Conservation (phyloP, 148 eudicot species). For the Persicaria maculosa region DNA sequence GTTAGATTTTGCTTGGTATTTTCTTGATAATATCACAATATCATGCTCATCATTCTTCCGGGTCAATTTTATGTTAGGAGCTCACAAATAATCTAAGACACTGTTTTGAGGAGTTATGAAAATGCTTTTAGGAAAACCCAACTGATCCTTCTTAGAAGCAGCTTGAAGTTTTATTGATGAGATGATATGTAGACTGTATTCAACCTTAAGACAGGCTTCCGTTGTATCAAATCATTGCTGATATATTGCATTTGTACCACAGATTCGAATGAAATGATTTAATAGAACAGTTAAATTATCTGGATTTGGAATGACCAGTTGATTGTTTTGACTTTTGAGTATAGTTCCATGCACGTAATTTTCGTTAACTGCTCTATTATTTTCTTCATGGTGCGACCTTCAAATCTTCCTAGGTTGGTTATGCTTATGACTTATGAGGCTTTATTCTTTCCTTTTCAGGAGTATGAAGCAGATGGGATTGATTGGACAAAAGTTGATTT, state of each 20-base stretch:
- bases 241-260: not conserved
- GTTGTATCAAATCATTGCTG: not conserved
- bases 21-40: slow-evolving; percentile 38
- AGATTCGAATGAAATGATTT: not conserved
- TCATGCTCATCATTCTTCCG: not conserved
- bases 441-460: slow-evolving; percentile 36
- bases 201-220: not conserved
- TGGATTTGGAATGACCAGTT: not conserved
- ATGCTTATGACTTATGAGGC: not conserved
- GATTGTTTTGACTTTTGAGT: not conserved
- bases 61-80: not conserved
- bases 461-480: slow-evolving; percentile 85
- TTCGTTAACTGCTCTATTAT: not conserved
- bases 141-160: not conserved
- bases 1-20: slow-evolving; percentile 74
- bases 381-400: not conserved
- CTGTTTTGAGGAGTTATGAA: not conserved
- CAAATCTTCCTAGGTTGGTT: not conserved
- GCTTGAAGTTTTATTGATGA: not conserved
- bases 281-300: not conserved
- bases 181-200: not conserved
- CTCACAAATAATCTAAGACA: not conserved
- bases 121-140: not conserved
- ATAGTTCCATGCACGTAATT: not conserved
- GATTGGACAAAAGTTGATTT: slow-evolving; percentile 86